Conservation (phyloP, 2,329 filamentous ascomycete species). For the Epichloe elymi region DNA sequence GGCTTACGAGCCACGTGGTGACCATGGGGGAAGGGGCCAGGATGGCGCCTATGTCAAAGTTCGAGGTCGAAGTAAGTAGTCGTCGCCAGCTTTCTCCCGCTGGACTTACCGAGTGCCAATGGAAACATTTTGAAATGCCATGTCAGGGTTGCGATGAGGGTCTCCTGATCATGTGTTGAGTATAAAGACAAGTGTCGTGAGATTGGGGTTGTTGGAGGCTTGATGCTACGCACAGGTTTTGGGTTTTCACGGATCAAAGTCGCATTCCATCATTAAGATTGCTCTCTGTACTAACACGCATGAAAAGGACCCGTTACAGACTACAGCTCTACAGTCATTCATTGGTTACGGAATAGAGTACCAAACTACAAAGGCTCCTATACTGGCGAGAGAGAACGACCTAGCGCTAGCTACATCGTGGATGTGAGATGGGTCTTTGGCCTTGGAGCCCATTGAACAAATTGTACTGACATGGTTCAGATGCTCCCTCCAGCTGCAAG, state of each 20-base stretch:
- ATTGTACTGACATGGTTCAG: slow-evolving; percentile 28
- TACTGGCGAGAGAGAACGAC: slow-evolving; percentile 66
- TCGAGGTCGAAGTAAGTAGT: slow-evolving; percentile 37
- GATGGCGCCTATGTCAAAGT: slow-evolving; percentile 34
- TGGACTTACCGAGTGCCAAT: neutral
- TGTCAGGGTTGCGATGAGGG: neutral
- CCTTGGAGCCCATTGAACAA: neutral
- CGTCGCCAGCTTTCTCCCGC: slow-evolving; percentile 1
- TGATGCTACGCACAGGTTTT: too few relatives aligned
- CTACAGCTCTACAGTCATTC: slow-evolving; percentile 78
- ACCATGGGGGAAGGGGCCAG: slow-evolving; percentile 30
- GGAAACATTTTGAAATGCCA: neutral
- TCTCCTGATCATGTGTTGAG: too few relatives aligned
- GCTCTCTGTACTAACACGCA: slow-evolving; percentile 8
- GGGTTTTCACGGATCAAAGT: too few relatives aligned
- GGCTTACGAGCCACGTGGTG: slow-evolving; percentile 42
- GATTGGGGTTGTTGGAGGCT: neutral
- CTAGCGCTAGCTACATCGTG: slow-evolving; percentile 78
- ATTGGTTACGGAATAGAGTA: slow-evolving; percentile 76
- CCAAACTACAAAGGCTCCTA: slow-evolving; percentile 57
- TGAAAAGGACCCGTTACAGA: slow-evolving; percentile 72
- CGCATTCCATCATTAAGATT: neutral
- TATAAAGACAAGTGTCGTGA: neutral
- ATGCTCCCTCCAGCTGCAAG: slow-evolving; percentile 78
- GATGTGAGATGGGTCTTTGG: slow-evolving; percentile 40